Evolutionary conservation across 2,329 filamentous ascomycete genomes (phyloP), one percentile per base, ranked within the genome.

Genomic region (Chaetomium strumarium): DNA sequence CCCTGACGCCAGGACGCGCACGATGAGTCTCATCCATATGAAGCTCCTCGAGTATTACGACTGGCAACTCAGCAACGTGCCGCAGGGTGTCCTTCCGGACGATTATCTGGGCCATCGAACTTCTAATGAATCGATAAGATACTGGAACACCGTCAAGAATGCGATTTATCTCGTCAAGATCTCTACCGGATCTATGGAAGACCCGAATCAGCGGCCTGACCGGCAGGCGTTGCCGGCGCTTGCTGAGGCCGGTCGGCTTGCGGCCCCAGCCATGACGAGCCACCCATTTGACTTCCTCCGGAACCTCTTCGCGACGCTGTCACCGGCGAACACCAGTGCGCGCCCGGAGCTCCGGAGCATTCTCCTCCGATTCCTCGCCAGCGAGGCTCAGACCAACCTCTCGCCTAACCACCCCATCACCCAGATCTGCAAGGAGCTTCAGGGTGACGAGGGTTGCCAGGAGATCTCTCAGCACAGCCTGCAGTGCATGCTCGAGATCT

Each of bases 251-350:
- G 61, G 61, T 3, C 12, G 16, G 20, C 50, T 58, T 16, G 61
- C 61, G 10, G 54, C 57, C 3, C 50, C 48, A 9, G 61, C 60
- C 51, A 63, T 63, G 61, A 58, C 43, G 2, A 51, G 49, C 7
- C 61, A 63, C 9, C 61, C 61, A 1, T 63, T 63, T 40, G 61
- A 63, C 39, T 63, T 63, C 39, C 38, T 63, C n/a, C 57, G 60
- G 16, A 60, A 63, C 44, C 55, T 62, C 13, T 60, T 63, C 24
- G 51, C 61, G 7, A 60, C 57, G 3, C 61, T 63, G n/a, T 62
- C 61, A 2, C 61, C 60, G 7, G 55, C 55, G 41, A 63, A 63
- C 48, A 56, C 57, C 44, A 58, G 58, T 34, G 60, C 57, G n/a
- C 58, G 57, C 2, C 61, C 61, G 1, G 60, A 62, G 49, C 55